These are phyloP conservation scores for Citrus mangshanensis DNA, from an alignment of 345 rosid genomes.

Conservation along the genomic window DNA sequence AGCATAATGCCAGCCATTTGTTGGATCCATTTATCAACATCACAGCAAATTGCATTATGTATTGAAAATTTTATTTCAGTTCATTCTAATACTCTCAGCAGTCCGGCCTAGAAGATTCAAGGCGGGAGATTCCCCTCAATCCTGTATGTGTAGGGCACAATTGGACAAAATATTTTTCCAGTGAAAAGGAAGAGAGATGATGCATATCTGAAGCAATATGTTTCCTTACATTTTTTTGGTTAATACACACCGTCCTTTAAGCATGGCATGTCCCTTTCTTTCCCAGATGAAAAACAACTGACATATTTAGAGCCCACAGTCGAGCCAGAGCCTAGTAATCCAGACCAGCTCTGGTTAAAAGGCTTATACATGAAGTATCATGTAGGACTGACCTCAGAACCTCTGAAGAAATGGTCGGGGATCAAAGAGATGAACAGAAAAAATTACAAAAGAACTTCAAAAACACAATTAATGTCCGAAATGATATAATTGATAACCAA, in stretches of 20 bases:
- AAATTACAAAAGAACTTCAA: not conserved
- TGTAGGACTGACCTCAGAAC: conserved; percentile 52
- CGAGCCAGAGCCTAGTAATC: not conserved
- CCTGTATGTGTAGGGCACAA: not conserved
- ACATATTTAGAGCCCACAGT: not conserved
- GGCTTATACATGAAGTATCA: conserved; percentile 19
- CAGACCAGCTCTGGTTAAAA: not conserved
- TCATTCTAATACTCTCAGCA: not conserved
- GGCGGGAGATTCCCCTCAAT: not conserved
- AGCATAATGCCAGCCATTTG: not conserved
- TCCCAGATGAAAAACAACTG: not conserved
- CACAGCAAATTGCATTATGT: not conserved
- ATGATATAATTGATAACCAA: not conserved
- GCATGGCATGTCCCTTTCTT: not conserved
- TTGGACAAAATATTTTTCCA: not conserved
- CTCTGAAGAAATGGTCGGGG: conserved; percentile 29
- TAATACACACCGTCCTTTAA: no score
- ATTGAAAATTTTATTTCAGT: not conserved
- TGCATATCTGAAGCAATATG: not conserved
- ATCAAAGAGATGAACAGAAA: not conserved
- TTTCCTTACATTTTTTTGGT: not conserved
- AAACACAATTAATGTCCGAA: not conserved
- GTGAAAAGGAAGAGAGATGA: not conserved
- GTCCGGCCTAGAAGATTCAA: not conserved
- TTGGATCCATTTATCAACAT: not conserved